Evolutionary conservation across 768 basidiomycete species (phyloP).

Genomic region (Heimioporus sp.): DNA sequence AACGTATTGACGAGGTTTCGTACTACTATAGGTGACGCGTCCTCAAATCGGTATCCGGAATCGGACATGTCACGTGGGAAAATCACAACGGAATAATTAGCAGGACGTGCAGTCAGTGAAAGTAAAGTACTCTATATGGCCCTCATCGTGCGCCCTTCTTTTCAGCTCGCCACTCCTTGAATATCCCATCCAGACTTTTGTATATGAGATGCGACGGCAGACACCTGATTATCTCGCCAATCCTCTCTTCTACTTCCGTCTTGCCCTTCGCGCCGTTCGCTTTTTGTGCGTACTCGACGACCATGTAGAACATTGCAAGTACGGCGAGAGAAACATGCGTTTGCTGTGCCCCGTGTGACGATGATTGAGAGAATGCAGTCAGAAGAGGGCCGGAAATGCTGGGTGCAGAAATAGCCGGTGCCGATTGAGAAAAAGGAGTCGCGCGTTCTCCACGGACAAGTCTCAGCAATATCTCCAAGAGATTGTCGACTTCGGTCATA

Average conservation of each 20-base stretch:
- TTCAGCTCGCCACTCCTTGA: constrained; percentile 87
- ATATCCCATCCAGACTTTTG: constrained; percentile 92
- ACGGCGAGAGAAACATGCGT: constrained; percentile 94
- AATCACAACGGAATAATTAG: constrained; percentile 5
- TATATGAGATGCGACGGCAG: constrained; percentile 85
- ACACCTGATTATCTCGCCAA: constrained; percentile 88
- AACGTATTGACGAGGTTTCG: constrained; percentile 6
- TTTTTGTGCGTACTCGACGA: constrained; percentile 77
- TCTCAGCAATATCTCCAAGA: constrained; percentile 89
- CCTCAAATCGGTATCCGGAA: constrained; percentile 16
- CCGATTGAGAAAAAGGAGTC: constrained; percentile 62
- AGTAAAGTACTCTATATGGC: constrained; percentile 10
- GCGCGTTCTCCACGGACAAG: constrained; percentile 89
- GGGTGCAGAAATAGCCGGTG: constrained; percentile 60
- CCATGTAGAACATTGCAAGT: constrained; percentile 84
- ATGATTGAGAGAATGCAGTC: constrained; percentile 67
- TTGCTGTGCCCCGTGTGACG: constrained; percentile 84
- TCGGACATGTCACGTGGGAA: constrained; percentile 23
- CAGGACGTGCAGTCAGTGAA: not conserved
- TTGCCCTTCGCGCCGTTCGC: constrained; percentile 66
- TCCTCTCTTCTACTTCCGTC: constrained; percentile 66
- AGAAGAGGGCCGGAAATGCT: constrained; percentile 67
- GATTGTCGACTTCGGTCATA: constrained; percentile 81
- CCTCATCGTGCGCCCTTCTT: constrained; percentile 64
- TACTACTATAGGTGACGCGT: constrained; percentile 32